Base-by-base conservation (phyloP, 306 rosid species). In the Lathyrus oleraceus region DNA sequence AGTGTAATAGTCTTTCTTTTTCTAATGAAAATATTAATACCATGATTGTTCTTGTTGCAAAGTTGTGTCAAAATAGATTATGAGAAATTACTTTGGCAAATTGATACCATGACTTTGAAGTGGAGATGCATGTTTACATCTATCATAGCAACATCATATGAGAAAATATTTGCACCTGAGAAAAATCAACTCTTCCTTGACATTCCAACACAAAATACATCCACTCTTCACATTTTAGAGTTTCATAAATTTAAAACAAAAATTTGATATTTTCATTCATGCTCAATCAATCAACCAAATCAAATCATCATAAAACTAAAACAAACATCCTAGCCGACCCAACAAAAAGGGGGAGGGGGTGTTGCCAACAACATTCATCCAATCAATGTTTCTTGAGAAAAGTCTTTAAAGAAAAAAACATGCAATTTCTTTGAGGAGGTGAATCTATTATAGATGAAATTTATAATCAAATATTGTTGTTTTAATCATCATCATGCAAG, bases 321-420 rank as follows among this genome's bases (percentile, higher is more conserved):
- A 47, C 20, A 65, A 82, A 67, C 83, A 78, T 71, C 73, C 78
- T 54, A 71, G 49, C 81, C 77, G 8, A 68, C 79, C 86, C 81
- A 66, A 67, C 27, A 75, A 79, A 35, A 79, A 74, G 6, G 76
- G 83, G 79, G 73, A 57, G 2, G 80, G 79, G 80, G 64, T 69
- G 73, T 75, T 67, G 56, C 83, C 47, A 82, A 75, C 73, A 51
- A 51, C 72, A 78, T 77, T 71, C 69, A 53, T 61, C 65, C 81
- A 82, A 66, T 63, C 83, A 54, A 30, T 61, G 66, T 71, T 75
- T 67, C 75, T 49, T 40, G 20, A 51, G 32, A 38, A 67, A 61
- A 8, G 51, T 67, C 76, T 75, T 0, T n/a, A n/a, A n/a, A n/a
- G n/a, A 40, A 71, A 73, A 5, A 32, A 73, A 64, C 75, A 67